These are phyloP conservation scores for Aspergillus nanangensis DNA, from an alignment of 495 filamentous ascomycete species.

Conservation along the genomic window DNA sequence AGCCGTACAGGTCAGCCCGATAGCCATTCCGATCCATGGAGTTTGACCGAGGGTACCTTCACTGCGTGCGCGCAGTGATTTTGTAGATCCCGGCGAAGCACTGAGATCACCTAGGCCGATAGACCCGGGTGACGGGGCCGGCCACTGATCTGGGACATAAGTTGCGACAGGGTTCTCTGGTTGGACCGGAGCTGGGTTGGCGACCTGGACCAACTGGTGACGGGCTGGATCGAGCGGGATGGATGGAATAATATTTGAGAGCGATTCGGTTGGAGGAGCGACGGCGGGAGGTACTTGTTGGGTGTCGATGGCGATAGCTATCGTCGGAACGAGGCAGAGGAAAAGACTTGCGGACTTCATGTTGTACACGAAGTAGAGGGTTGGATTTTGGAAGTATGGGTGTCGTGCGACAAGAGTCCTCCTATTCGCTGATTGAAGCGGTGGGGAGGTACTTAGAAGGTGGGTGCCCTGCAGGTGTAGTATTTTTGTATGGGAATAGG, in stretches of 20 bases:
- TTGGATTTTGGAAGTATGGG: too few species aligned
- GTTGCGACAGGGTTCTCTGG: conserved; percentile 4
- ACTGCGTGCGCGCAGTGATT: conserved; percentile 33
- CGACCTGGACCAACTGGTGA: conserved; percentile 6
- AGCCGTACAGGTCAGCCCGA: conserved; percentile 41
- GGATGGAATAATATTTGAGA: conserved; percentile 23
- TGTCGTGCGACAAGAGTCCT: too few species aligned
- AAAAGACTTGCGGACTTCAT: conserved; percentile 32
- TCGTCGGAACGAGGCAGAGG: conserved; percentile 27
- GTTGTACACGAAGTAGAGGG: too few species aligned
- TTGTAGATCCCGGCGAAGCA: conserved; percentile 12
- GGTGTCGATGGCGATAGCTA: conserved; percentile 23
- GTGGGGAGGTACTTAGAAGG: too few species aligned
- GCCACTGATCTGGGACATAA: conserved; percentile 7
- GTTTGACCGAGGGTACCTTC: conserved; percentile 44
- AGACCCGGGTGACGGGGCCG: conserved; percentile 6
- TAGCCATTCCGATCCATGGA: conserved; percentile 47
- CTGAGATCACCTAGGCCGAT: conserved; percentile 19
- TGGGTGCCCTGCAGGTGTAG: too few species aligned
- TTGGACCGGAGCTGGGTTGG: neutral
- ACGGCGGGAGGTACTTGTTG: conserved; percentile 16
- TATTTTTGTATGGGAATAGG: too few species aligned
- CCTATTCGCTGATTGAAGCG: too few species aligned
- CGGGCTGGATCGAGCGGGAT: conserved; percentile 29
- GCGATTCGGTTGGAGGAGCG: conserved; percentile 16